phyloP scores from a whole-genome alignment of 345 rosid genomes.

The Populus euphratica region DNA sequence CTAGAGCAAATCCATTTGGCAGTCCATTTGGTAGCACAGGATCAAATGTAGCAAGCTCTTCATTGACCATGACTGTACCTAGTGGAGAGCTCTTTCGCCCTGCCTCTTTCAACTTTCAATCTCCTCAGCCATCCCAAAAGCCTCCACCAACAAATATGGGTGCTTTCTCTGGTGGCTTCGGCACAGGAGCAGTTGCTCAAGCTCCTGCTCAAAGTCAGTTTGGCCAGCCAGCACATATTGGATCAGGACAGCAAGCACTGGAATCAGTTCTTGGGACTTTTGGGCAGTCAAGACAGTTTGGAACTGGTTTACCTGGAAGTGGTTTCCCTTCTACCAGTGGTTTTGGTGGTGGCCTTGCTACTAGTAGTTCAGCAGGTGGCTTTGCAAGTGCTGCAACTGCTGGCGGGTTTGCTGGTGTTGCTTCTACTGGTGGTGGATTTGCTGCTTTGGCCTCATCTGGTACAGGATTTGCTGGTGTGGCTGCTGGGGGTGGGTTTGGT shows the following conservation, averaged over 20 bases:
- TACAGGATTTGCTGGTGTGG: slow-evolving; percentile 47
- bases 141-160: slow-evolving; percentile 50
- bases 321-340: slow-evolving; percentile 54
- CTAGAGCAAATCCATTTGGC: slow-evolving; percentile 72
- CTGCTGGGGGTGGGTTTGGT: slow-evolving; percentile 44
- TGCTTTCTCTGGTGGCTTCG: slow-evolving; percentile 55
- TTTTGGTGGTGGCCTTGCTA: slow-evolving; percentile 53
- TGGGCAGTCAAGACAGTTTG: slow-evolving; percentile 93
- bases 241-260: slow-evolving; percentile 80
- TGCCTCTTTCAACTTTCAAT: slow-evolving; percentile 78
- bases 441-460: slow-evolving; percentile 37
- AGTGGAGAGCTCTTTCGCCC: slow-evolving; percentile 84
- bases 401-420: slow-evolving; percentile 40
- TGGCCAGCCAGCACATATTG: slow-evolving; percentile 78
- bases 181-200: slow-evolving; percentile 43
- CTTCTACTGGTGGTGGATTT: slow-evolving; percentile 43
- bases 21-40: slow-evolving; percentile 56
- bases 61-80: slow-evolving; percentile 56
- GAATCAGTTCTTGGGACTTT: slow-evolving; percentile 93
- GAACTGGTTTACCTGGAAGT: slow-evolving; percentile 56
- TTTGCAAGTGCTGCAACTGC: slow-evolving; percentile 48
- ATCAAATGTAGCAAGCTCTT: slow-evolving; percentile 40
- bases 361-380: slow-evolving; percentile 53
- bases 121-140: slow-evolving; percentile 55
- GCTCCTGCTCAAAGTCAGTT: slow-evolving; percentile 60